Conservation (phyloP, 306 rosid genomes). For the Trifolium subterraneum region DNA sequence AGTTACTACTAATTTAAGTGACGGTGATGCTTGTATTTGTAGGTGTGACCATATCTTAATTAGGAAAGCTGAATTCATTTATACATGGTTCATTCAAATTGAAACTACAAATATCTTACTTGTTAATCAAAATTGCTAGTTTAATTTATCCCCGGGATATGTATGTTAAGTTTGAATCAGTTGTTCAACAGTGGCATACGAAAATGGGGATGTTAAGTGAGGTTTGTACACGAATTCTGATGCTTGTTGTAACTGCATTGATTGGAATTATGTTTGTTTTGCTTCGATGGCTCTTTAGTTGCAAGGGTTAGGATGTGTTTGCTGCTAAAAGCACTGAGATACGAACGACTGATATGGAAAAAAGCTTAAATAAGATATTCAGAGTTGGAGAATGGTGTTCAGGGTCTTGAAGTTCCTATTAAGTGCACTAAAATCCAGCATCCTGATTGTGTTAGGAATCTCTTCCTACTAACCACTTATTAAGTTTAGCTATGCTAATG, state of each 20-base stretch:
- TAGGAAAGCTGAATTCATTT: neutral
- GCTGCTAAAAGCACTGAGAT: constrained; percentile 23
- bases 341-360: constrained; percentile 42
- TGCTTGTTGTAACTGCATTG: constrained; percentile 59
- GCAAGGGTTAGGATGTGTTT: constrained; percentile 57
- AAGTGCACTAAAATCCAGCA: constrained; percentile 70
- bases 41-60: neutral
- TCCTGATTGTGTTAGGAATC: constrained; percentile 68
- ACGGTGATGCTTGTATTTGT: constrained; percentile 14
- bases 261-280: constrained; percentile 65
- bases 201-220: constrained; percentile 64
- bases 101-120: constrained; percentile 21
- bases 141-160: constrained; percentile 13
- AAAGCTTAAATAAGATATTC: constrained; percentile 53
- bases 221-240: constrained; percentile 59
- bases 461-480: constrained; percentile 14
- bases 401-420: constrained; percentile 48
- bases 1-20: neutral
- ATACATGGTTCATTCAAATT: neutral
- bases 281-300: constrained; percentile 71
- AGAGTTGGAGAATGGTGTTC: constrained; percentile 57
- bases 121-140: constrained; percentile 52
- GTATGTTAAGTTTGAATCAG: constrained; percentile 40
- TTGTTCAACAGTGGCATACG: constrained; percentile 32
- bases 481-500: neutral